Evolutionary conservation across 2,329 filamentous ascomycete genomes (phyloP).

Genomic region (Hypoxylon sp.): DNA sequence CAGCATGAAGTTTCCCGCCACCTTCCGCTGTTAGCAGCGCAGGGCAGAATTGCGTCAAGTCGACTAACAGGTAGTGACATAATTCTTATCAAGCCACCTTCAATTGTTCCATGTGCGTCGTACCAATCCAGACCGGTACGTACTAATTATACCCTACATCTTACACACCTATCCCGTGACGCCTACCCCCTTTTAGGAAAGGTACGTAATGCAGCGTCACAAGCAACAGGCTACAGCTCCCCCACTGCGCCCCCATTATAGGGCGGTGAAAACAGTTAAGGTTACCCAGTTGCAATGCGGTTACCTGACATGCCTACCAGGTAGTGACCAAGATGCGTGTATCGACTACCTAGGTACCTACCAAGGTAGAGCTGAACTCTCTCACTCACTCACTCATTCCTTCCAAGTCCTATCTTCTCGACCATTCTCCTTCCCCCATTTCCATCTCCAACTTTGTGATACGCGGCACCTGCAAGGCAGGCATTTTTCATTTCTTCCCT

Average conservation of each 20-base stretch:
- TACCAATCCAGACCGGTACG: slow-evolving; percentile 19
- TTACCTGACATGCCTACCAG: slow-evolving; percentile 6
- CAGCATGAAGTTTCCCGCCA: slow-evolving; percentile 30
- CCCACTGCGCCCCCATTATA: slow-evolving; percentile 9
- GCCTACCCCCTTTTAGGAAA: slow-evolving; percentile 29
- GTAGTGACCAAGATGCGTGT: slow-evolving; percentile 10
- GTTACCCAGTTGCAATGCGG: slow-evolving; percentile 18
- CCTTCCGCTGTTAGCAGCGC: slow-evolving; percentile 19
- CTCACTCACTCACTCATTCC: background rate
- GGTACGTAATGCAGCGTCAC: slow-evolving; percentile 20
- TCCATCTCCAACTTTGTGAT: slow-evolving; percentile 35
- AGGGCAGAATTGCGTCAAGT: slow-evolving; percentile 20
- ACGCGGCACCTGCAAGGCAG: slow-evolving; percentile 42
- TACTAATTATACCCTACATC: slow-evolving; percentile 17
- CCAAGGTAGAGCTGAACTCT: slow-evolving; percentile 6
- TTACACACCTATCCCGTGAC: slow-evolving; percentile 25
- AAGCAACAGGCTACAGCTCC: slow-evolving; percentile 28
- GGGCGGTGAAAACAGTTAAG: slow-evolving; percentile 17
- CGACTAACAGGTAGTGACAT: slow-evolving; percentile 26
- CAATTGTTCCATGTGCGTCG: slow-evolving; percentile 6
- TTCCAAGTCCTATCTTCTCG: slow-evolving; percentile 26
- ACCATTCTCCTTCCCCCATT: slow-evolving; percentile 35
- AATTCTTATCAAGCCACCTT: slow-evolving; percentile 19
- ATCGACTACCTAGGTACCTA: slow-evolving; percentile 8
- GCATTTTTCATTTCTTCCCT: slow-evolving; percentile 22